A percentile compares a stretch with the other conserved stretches of the same genome.
Conservation (phyloP, 257 asterid genomes). For the Henckelia pumila region DNA sequence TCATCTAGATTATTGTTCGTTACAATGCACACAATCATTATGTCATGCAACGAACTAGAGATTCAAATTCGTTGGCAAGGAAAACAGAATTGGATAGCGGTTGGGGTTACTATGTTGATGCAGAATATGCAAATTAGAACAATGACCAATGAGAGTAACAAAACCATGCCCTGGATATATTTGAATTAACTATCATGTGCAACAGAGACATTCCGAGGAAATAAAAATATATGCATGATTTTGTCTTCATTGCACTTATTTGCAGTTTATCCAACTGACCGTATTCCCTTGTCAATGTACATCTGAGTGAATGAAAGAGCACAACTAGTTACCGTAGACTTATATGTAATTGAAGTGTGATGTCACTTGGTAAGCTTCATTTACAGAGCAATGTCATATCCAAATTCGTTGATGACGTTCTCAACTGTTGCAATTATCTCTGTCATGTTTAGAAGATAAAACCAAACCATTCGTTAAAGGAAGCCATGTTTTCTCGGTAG, state of each 20-base stretch:
- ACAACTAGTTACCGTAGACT: constrained; percentile 10
- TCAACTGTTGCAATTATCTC: constrained; percentile 71
- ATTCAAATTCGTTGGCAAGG: neutral
- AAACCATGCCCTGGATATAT: neutral
- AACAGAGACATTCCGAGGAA: neutral
- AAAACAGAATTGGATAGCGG: too few relatives aligned
- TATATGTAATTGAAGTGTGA: constrained; percentile 15
- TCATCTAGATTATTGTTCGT: neutral
- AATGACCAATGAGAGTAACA: neutral
- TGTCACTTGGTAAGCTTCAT: constrained; percentile 13
- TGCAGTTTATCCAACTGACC: neutral
- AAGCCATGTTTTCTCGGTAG: constrained; percentile 1
- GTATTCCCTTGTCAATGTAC: neutral
- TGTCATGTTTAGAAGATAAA: constrained; percentile 35
- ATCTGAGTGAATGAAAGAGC: constrained; percentile 1
- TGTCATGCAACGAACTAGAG: neutral
- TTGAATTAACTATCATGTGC: neutral
- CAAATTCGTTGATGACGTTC: constrained; percentile 59
- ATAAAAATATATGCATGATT: neutral
- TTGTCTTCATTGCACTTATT: neutral
- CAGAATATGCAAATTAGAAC: too few relatives aligned
- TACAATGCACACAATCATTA: neutral
- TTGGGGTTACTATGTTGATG: neutral
- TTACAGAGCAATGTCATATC: constrained; percentile 41
- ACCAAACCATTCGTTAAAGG: constrained; percentile 21